Conservation (phyloP, 306 rosid genomes). For the Cucurbita ficifolia region DNA sequence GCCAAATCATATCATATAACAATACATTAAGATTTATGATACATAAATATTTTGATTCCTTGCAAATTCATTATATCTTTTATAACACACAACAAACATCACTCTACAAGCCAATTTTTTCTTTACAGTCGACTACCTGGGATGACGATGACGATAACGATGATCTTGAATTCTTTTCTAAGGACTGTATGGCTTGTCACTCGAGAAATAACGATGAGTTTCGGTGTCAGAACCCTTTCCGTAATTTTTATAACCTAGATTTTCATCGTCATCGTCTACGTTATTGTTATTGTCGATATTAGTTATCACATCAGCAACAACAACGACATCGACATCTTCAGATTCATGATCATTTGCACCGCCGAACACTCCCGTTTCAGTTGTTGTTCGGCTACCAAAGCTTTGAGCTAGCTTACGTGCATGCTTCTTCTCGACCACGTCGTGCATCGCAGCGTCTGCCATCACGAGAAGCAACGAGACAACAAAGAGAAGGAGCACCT, state of each 20-base stretch:
- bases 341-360: neutral
- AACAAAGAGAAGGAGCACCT: neutral
- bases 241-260: neutral
- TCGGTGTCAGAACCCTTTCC: neutral
- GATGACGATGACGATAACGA: neutral
- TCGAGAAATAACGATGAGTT: constrained; percentile 2
- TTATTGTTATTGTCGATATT: neutral
- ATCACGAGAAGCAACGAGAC: neutral
- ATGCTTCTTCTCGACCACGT: neutral
- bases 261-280: neutral
- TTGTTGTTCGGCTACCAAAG: too few relatives aligned
- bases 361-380: neutral
- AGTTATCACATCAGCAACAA: too few relatives aligned
- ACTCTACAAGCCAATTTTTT: neutral
- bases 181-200: neutral
- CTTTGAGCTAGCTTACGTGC: neutral
- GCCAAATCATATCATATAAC: neutral
- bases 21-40: neutral
- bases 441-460: neutral
- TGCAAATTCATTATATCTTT: neutral
- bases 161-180: neutral
- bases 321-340: neutral
- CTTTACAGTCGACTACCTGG: neutral
- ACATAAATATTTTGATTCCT: neutral
- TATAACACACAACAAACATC: neutral